Percentiles rank a stretch among this genome's conserved stretches.
Evolutionary conservation across 371 early-diverging fungal species (phyloP).

Genomic region (Actinomortierella wolfii): DNA sequence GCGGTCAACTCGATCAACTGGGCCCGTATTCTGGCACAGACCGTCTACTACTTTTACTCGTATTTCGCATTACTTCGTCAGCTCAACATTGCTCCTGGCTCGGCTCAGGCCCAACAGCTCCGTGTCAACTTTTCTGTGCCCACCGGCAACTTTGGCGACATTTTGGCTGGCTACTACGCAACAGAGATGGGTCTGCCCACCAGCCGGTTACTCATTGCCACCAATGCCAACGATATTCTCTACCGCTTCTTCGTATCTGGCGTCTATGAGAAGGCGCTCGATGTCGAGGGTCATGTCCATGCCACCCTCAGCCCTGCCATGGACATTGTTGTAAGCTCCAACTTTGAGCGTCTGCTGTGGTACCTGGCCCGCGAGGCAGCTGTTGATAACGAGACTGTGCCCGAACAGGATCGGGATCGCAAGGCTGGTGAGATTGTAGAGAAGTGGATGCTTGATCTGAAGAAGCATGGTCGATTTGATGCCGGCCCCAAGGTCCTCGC

Average conservation of each 20-base stretch:
- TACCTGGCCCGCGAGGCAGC: conserved; percentile 76
- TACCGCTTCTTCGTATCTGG: conserved; percentile 90
- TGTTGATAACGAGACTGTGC: conserved; percentile 35
- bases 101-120: conserved; percentile 51
- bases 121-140: conserved; percentile 88
- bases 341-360: conserved; percentile 97
- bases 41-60: conserved; percentile 93
- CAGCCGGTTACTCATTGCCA: conserved; percentile 82
- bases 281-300: conserved; percentile 66
- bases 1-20: conserved; percentile 99
- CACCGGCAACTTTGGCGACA: conserved; percentile 99
- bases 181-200: conserved; percentile 91
- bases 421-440: conserved; percentile 66
- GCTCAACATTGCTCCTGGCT: conserved; percentile 59
- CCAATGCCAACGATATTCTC: conserved; percentile 97
- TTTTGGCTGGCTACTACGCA: conserved; percentile 95
- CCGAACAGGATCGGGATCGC: conserved; percentile 49
- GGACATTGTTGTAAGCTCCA: conserved; percentile 95
- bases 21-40: conserved; percentile 97
- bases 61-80: conserved; percentile 75
- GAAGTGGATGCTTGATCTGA: conserved; percentile 84
- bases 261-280: conserved; percentile 72
- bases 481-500: conserved; percentile 67
- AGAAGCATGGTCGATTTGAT: conserved; percentile 70
- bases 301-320: conserved; percentile 95